These are phyloP conservation scores for Rhypophila decipiens DNA, from an alignment of 495 filamentous ascomycete species.

Conservation along the genomic window DNA sequence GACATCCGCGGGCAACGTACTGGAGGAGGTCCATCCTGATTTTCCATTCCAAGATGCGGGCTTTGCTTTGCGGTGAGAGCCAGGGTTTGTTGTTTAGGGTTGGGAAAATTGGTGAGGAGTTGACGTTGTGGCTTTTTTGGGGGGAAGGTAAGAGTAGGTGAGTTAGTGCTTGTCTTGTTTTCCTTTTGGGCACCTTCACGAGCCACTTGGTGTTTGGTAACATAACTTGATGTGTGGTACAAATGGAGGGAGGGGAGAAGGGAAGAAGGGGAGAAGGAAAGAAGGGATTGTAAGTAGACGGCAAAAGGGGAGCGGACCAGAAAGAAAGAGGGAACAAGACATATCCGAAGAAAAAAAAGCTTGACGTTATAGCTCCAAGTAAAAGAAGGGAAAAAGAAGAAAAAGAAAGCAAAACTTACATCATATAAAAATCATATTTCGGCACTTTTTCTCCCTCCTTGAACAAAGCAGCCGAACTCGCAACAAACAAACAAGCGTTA, in stretches of 20 bases:
- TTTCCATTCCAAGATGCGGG: constrained; percentile 69
- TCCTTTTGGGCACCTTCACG: too few species aligned
- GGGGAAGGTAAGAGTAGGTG: background rate
- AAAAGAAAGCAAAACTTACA: constrained; percentile 33
- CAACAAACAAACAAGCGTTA: constrained; percentile 56
- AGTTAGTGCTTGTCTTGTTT: background rate
- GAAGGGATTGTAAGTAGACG: background rate
- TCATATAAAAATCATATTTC: constrained; percentile 75
- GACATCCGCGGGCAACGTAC: constrained; percentile 55
- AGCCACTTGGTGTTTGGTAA: too few species aligned
- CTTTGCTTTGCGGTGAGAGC: constrained; percentile 42
- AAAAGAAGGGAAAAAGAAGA: background rate
- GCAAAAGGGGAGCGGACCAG: too few species aligned
- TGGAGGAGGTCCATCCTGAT: constrained; percentile 61
- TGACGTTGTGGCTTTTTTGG: constrained; percentile 36
- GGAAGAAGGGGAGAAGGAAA: background rate
- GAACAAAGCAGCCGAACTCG: constrained; percentile 52
- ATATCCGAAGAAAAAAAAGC: background rate
- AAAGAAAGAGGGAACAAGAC: too few species aligned
- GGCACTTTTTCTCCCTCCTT: constrained; percentile 45
- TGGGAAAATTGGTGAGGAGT: constrained; percentile 32
- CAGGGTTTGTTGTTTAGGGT: constrained; percentile 32
- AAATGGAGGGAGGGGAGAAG: too few species aligned
- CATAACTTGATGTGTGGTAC: too few species aligned
- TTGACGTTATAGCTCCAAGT: background rate